phyloP scores from a whole-genome alignment of 306 rosid species.

The Pyrus pyrifolia region DNA sequence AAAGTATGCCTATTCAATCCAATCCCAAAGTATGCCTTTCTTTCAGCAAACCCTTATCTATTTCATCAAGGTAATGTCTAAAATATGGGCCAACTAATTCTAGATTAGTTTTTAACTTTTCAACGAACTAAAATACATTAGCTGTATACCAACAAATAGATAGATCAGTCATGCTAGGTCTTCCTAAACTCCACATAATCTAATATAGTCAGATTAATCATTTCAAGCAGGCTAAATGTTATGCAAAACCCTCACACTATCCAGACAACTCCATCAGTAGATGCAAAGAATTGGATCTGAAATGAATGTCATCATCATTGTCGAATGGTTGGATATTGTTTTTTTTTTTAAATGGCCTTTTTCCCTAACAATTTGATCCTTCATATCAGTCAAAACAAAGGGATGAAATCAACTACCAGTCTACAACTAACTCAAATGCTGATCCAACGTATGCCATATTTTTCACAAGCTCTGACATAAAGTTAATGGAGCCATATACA shows the following conservation, averaged over 20 bases:
- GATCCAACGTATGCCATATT: slow-evolving; percentile 1
- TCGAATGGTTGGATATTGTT: not conserved
- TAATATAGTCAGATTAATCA: slow-evolving; percentile 13
- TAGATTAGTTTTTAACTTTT: not conserved
- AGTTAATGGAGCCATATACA: not conserved
- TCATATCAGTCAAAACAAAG: not conserved
- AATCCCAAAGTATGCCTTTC: not conserved
- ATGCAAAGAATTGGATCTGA: not conserved
- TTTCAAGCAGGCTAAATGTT: slow-evolving; percentile 5
- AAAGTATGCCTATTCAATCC: not conserved
- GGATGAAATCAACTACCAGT: slow-evolving; percentile 23
- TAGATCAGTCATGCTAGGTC: not conserved
- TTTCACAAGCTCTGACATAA: not conserved
- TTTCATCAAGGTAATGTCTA: not conserved
- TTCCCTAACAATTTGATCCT: not conserved
- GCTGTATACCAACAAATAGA: not conserved
- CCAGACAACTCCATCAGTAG: not conserved
- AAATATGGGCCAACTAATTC: not conserved
- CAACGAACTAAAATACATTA: not conserved
- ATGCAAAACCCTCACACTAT: slow-evolving; percentile 8
- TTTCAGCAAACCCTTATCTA: not conserved
- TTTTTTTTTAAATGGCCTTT: not conserved
- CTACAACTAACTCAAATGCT: slow-evolving; percentile 26
- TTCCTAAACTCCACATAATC: not conserved
- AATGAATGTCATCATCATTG: slow-evolving; percentile 9